A percentile compares a stretch with the other conserved stretches of the same genome.
These are phyloP conservation scores for Populus alba DNA, from an alignment of 345 rosid genomes.

Conservation along the genomic window DNA sequence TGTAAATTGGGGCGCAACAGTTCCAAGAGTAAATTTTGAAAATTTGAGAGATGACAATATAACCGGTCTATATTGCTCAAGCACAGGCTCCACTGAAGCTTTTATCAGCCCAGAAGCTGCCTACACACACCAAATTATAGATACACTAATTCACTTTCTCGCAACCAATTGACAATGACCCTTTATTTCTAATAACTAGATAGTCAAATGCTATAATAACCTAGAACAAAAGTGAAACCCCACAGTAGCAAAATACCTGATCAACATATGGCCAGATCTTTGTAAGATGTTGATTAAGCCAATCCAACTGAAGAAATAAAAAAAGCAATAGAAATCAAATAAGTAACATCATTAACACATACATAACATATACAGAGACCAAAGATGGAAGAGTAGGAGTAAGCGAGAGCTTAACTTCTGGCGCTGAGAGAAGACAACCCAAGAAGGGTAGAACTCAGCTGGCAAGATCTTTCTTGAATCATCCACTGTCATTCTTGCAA, in stretches of 20 bases:
- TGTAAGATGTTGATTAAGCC: constrained; percentile 82
- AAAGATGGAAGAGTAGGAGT: background rate
- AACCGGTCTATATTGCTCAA: constrained; percentile 94
- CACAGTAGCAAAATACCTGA: constrained; percentile 40
- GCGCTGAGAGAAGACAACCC: constrained; percentile 94
- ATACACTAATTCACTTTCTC: background rate
- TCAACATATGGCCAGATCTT: constrained; percentile 98
- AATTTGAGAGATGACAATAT: constrained; percentile 78
- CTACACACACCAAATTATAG: constrained; percentile 33
- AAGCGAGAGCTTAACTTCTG: constrained; percentile 61
- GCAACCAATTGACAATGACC: background rate
- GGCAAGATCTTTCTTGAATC: constrained; percentile 93
- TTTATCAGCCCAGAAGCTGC: constrained; percentile 95
- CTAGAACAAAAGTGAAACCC: background rate
- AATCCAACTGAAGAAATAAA: constrained; percentile 61
- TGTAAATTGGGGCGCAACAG: constrained; percentile 99
- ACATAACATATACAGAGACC: background rate
- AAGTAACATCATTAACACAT: constrained; percentile 1
- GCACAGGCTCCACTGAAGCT: constrained; percentile 83
- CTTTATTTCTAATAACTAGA: background rate
- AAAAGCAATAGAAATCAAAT: constrained; percentile 15
- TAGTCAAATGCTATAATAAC: background rate
- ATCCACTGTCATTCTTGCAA: constrained; percentile 88
- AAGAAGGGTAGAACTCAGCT: constrained; percentile 74
- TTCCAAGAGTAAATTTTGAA: constrained; percentile 94